Base-by-base conservation (phyloP, 257 asterid species). In the Dorcoceras hygrometricum region DNA sequence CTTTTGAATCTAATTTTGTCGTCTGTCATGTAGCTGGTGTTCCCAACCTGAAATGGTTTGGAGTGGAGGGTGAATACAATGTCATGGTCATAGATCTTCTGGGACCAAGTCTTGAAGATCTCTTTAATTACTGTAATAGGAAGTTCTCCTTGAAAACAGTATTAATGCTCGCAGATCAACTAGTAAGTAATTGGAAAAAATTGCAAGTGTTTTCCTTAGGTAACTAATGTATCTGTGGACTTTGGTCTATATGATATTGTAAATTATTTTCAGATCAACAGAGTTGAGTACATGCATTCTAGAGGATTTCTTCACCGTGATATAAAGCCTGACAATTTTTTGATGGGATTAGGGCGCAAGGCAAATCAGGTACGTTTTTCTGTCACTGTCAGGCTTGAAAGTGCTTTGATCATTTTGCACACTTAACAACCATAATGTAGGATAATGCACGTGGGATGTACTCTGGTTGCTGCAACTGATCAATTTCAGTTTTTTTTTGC, bases 231-330 rank as follows among this genome's bases (percentile, higher is more conserved):
- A 67, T 66, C 56, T 70, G 39, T 67, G 39, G 10, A 48, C 11
- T 70, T 43, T 48, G 54, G 54, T n/a, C 20, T 8, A 3, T 25
- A 9, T 24, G 10, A 69, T 60, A 8, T 59, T 50, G 34, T 36
- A n/a, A 27, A 28, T 70, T 57, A 6, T 26, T 51, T 74, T 31
- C 56, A 84, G 89, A 81, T 84, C 59, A 84, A 81, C 74, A 84
- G 87, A 81, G 87, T 84, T 71, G 87, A 84, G 58, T 84, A 84
- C 77, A 84, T 82, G 87, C 90, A 84, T 59, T 82, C 90, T 12
- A 77, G 87, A 79, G 86, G 90, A 71, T 82, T 81, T 76, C 90
- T 84, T 79, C 90, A 84, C 68, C 90, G 90, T 16, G 87, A 84
- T 71, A 84, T 84, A 69, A 84, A 84, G 75, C 90, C 87, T 36